Percentiles rank a stretch among this genome's conserved stretches.
phyloP scores from a whole-genome alignment of 495 filamentous ascomycete genomes.

The Aspergillus biplanus region DNA sequence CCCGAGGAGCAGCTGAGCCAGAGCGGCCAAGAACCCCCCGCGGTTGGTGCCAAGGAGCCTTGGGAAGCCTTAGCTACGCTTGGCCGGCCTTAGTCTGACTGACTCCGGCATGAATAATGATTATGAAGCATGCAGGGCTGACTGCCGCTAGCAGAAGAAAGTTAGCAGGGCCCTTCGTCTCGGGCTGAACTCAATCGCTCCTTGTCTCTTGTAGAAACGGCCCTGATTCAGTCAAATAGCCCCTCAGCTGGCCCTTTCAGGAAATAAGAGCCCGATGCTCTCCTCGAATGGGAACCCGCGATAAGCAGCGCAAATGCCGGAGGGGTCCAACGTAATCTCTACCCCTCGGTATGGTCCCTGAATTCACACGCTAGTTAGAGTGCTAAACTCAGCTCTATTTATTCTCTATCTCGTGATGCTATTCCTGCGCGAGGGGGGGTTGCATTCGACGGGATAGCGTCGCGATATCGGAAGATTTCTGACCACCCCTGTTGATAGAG shows the following conservation, averaged over 20 bases:
- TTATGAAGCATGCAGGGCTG: not conserved
- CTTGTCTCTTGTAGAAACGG: not conserved
- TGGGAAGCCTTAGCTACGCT: not conserved
- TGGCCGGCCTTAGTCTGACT: not conserved
- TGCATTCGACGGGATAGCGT: not conserved
- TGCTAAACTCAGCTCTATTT: not conserved
- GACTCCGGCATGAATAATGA: not conserved
- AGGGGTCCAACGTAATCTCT: not conserved
- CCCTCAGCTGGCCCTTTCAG: not conserved
- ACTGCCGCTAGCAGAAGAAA: not conserved
- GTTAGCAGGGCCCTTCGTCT: not conserved
- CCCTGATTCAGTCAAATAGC: not conserved
- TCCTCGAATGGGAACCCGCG: not conserved
- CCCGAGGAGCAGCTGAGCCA: not conserved
- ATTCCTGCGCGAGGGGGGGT: not conserved
- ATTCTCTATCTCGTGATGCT: not conserved
- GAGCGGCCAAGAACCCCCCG: not conserved
- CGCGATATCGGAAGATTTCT: not conserved
- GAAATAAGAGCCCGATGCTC: not conserved
- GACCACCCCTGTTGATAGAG: not conserved
- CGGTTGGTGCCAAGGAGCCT: constrained; percentile 1
- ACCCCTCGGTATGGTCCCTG: not conserved
- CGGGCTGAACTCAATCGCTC: not conserved
- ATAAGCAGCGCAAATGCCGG: not conserved
- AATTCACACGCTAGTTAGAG: not conserved